Percentiles rank a stretch among this genome's conserved stretches.
These are phyloP conservation scores for Stevia rebaudiana DNA, from an alignment of 140 eudicot species.

Conservation along the genomic window DNA sequence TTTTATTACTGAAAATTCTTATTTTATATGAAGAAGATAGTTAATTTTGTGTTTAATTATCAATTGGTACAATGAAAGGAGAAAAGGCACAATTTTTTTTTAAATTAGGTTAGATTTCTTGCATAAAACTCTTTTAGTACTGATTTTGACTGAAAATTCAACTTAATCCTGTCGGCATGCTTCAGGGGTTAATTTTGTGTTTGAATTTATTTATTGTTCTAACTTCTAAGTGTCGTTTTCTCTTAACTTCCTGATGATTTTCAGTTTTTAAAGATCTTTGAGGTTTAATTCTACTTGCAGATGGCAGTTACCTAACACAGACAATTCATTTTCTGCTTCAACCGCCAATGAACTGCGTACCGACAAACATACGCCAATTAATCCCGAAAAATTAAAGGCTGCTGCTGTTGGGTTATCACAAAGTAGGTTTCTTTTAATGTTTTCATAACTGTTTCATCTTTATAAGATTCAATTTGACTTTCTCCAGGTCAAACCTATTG, in stretches of 20 bases:
- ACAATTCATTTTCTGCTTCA: constrained; percentile 57
- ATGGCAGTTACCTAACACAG: constrained; percentile 76
- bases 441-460: neutral
- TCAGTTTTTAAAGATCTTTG: neutral
- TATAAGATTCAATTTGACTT: neutral
- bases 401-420: constrained; percentile 77
- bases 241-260: neutral
- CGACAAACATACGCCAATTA: constrained; percentile 49
- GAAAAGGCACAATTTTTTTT: neutral
- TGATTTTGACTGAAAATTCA: neutral
- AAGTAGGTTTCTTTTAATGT: constrained; percentile 39
- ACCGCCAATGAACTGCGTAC: constrained; percentile 77
- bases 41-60: constrained; percentile 1
- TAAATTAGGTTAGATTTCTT: neutral
- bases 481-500: neutral
- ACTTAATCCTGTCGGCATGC: neutral
- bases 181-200: neutral
- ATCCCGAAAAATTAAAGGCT: constrained; percentile 66
- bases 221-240: neutral
- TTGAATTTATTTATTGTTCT: neutral
- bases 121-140: neutral
- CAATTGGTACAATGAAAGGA: neutral
- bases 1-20: neutral
- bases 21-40: neutral
- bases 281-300: constrained; percentile 36